Conservation (phyloP, 768 basidiomycete species). For the Psilocybe cubensis region DNA sequence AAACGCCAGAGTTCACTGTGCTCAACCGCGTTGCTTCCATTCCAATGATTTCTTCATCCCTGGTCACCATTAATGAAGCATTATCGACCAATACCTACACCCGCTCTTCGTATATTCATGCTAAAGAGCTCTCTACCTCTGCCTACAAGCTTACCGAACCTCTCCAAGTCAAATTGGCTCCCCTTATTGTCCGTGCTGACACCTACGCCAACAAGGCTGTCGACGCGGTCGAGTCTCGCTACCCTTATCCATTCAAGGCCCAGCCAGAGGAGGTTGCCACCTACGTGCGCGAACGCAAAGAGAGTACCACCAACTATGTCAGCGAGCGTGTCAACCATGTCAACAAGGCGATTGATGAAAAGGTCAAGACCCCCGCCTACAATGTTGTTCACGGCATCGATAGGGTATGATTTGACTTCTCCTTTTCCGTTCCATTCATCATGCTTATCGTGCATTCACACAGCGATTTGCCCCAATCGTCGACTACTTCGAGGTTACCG, state of each 20-base stretch:
- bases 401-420: conserved; percentile 52
- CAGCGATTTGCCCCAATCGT: conserved; percentile 78
- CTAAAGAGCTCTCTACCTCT: conserved; percentile 59
- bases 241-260: conserved; percentile 76
- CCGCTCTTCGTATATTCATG: conserved; percentile 65
- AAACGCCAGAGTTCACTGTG: conserved; percentile 61
- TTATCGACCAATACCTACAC: conserved; percentile 65
- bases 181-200: conserved; percentile 66
- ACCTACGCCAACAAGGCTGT: conserved; percentile 74
- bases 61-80: conserved; percentile 61
- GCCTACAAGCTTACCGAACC: conserved; percentile 70
- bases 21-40: conserved; percentile 71
- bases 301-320: conserved; percentile 54
- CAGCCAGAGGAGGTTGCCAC: conserved; percentile 72
- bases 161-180: conserved; percentile 64
- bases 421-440: conserved; percentile 3
- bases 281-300: conserved; percentile 59
- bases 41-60: conserved; percentile 68
- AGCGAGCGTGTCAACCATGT: conserved; percentile 38
- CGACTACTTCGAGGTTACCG: conserved; percentile 66
- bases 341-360: conserved; percentile 68
- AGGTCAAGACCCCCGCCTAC: conserved; percentile 63
- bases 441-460: not conserved
- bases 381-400: conserved; percentile 71
- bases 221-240: conserved; percentile 72